Conservation (phyloP, 306 rosid genomes). For the Sicyos baderoa region DNA sequence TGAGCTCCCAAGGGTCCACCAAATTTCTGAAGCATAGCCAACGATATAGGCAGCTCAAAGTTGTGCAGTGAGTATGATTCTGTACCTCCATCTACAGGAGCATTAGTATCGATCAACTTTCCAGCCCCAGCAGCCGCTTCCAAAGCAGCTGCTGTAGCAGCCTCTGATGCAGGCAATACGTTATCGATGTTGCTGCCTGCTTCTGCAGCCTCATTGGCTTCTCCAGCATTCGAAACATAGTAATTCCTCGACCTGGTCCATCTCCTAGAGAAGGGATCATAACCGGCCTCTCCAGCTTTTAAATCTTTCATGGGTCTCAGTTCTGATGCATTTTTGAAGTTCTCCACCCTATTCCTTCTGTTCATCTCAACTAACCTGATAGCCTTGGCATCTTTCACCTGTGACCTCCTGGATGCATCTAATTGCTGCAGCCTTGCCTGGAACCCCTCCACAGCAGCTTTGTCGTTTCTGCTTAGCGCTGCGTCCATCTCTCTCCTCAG, state of each 20-base stretch:
- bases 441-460: slow-evolving; percentile 54
- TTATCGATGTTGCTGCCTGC: slow-evolving; percentile 28
- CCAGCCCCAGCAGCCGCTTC: slow-evolving; percentile 94
- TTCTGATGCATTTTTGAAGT: slow-evolving; percentile 89
- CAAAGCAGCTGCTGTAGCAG: slow-evolving; percentile 74
- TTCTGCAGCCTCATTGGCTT: slow-evolving; percentile 31
- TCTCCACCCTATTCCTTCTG: slow-evolving; percentile 83
- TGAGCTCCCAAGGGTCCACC: slow-evolving; percentile 79
- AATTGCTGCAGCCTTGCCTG: slow-evolving; percentile 55
- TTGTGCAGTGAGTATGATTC: slow-evolving; percentile 57
- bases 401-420: slow-evolving; percentile 51
- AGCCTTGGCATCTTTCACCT: slow-evolving; percentile 63
- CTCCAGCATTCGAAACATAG: slow-evolving; percentile 54
- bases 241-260: slow-evolving; percentile 97
- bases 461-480: slow-evolving; percentile 56
- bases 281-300: slow-evolving; percentile 93
- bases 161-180: slow-evolving; percentile 24
- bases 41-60: slow-evolving; percentile 87
- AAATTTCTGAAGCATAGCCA: slow-evolving; percentile 59
- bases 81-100: slow-evolving; percentile 85
- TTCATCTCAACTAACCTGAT: slow-evolving; percentile 91
- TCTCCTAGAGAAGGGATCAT: slow-evolving; percentile 98
- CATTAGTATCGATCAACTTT: slow-evolving; percentile 72
- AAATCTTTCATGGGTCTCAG: slow-evolving; percentile 38
- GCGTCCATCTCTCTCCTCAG: slow-evolving; percentile 61